Conservation (phyloP, 768 basidiomycete genomes). For the Mycena alexandri region DNA sequence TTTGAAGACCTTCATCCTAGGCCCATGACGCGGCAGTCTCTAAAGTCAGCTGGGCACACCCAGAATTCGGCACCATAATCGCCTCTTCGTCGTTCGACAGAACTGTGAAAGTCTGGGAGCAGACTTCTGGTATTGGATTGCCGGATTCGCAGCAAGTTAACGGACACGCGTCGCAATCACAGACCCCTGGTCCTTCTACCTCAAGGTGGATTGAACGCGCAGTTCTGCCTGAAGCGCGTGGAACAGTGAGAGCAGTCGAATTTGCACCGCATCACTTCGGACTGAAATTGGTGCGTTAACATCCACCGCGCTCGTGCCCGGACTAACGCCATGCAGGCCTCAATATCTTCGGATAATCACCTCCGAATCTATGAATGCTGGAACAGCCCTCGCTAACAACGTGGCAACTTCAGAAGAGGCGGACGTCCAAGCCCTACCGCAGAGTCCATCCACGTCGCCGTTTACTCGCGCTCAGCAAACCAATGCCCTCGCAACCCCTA, state of each 20-base stretch:
- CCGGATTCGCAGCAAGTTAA: conserved; percentile 46
- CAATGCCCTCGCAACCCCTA: conserved; percentile 76
- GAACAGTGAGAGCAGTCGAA: conserved; percentile 87
- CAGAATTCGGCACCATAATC: conserved; percentile 89
- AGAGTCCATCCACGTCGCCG: conserved; percentile 54
- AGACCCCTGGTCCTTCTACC: conserved; percentile 43
- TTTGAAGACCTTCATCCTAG: conserved; percentile 52
- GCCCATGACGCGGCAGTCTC: conserved; percentile 96
- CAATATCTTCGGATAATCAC: conserved; percentile 88
- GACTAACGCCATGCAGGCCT: conserved; percentile 69
- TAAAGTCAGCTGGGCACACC: conserved; percentile 90
- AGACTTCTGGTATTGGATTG: conserved; percentile 52
- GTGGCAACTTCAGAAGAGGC: conserved; percentile 85
- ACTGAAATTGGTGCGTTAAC: conserved; percentile 78
- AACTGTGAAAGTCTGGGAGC: conserved; percentile 94
- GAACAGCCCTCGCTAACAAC: conserved; percentile 79
- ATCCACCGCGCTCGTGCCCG: conserved; percentile 14
- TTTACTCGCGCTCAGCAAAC: conserved; percentile 62
- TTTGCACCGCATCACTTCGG: conserved; percentile 92
- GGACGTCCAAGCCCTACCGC: conserved; percentile 73
- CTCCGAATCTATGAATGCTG: conserved; percentile 92
- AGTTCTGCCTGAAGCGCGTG: conserved; percentile 84
- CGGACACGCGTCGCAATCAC: conserved; percentile 29
- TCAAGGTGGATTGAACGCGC: conserved; percentile 82
- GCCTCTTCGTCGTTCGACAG: conserved; percentile 93